Base-by-base conservation (phyloP, 2,329 filamentous ascomycete species). In the Westerdykella sp. region DNA sequence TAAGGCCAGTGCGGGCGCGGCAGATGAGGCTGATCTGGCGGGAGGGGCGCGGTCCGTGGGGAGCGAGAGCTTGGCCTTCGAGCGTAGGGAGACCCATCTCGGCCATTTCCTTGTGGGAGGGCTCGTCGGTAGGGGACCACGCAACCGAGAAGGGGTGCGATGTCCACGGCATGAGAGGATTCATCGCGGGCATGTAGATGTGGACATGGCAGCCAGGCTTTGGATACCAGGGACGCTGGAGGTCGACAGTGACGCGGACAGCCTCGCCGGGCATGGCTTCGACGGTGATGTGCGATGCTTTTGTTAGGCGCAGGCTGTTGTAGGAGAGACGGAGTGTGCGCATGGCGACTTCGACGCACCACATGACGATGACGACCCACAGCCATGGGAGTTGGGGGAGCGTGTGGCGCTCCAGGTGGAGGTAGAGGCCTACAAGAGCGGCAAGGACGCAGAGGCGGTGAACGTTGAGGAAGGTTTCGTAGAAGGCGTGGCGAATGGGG, bases 391-490 rank as follows among this genome's bases (percentile, higher is more conserved):
- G 73, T 60, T 91, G 85, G 3, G 84, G 72, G 7, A 88, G 71
- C 4, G 73, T 67, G 22, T 87, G 79, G 9, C 85, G 72, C 36
- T 79, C 74, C 56, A 87, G 81, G 71, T 97, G 93, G 31, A 90
- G 72, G 77, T 83, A 93, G 7, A 90, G 81, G 57, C 82, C 83
- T 44, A 79, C 73, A 40, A 96, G 78, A 38, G 75, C 72, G 42
- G 87, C 61, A 30, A 84, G 66, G 32, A 83, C 88, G 40, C 95
- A 71, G 31, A 86, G 66, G 54, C 95, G 89, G 69, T 97, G 93
- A 23, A 84, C 69, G 62, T 86, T 87, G 56, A 97, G 77, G 71
- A 98, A 98, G 1, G 88, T 94, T 71, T 98, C 93, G 71, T 98
- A 98, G 65, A 95, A 96, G 32, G 90, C 89, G 67, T 96, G 91